These are phyloP conservation scores for Mucor irregularis DNA, from an alignment of 371 early-diverging fungal genomes.

Conservation along the genomic window DNA sequence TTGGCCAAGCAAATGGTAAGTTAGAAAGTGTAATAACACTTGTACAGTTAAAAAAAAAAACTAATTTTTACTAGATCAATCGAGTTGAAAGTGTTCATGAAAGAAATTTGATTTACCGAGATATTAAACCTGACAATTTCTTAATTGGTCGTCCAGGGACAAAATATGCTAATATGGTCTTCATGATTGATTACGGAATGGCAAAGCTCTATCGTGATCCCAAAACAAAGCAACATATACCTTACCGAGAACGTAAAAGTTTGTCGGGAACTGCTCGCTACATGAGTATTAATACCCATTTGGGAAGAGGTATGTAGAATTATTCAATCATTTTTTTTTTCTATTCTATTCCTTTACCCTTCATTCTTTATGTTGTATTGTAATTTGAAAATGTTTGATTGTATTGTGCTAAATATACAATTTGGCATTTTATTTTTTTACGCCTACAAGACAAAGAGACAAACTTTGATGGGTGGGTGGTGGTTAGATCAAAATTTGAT, in stretches of 20 bases:
- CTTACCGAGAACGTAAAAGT: slow-evolving; percentile 85
- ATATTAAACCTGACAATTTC: slow-evolving; percentile 99
- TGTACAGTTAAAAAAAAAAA: neutral
- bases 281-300: slow-evolving; percentile 95
- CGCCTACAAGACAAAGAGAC: neutral
- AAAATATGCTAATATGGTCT: slow-evolving; percentile 62
- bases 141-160: slow-evolving; percentile 79
- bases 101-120: slow-evolving; percentile 96
- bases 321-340: neutral
- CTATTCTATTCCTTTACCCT: neutral
- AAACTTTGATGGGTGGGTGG: too few species aligned
- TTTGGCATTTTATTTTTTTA: neutral
- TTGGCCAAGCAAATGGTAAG: slow-evolving; percentile 92
- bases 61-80: slow-evolving; percentile 57
- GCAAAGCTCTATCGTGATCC: slow-evolving; percentile 92
- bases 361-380: neutral
- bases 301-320: slow-evolving; percentile 60
- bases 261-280: slow-evolving; percentile 96
- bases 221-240: slow-evolving; percentile 89
- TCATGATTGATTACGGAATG: slow-evolving; percentile 95
- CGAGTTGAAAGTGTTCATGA: slow-evolving; percentile 96
- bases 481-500: neutral
- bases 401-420: neutral
- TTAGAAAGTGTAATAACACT: neutral
- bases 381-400: neutral